These are phyloP conservation scores for Exophiala lecanii-corni DNA, from an alignment of 2,329 filamentous ascomycete genomes.

Conservation along the genomic window DNA sequence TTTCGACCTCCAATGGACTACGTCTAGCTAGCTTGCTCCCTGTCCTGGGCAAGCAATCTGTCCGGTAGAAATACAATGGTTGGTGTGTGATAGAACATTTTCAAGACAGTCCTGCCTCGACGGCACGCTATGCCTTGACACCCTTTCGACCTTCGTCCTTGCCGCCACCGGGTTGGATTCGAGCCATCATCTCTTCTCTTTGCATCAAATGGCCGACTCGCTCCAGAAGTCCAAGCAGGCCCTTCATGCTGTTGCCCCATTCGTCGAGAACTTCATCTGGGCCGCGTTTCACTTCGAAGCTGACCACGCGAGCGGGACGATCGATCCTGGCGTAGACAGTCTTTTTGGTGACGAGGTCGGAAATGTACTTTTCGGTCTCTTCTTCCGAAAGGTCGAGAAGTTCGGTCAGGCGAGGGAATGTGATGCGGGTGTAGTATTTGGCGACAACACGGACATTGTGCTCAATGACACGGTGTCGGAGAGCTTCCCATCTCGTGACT, in stretches of 20 bases:
- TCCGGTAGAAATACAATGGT: no score
- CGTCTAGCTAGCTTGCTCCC: no score
- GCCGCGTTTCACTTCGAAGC: slow-evolving; percentile 89
- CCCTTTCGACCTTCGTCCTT: slow-evolving; percentile 15
- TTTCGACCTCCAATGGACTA: no score
- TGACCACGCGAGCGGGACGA: slow-evolving; percentile 84
- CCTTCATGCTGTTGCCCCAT: slow-evolving; percentile 99
- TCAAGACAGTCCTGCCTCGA: background rate
- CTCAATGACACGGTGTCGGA: slow-evolving; percentile 97
- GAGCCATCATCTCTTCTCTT: slow-evolving; percentile 99
- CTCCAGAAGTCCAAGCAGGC: slow-evolving; percentile 75
- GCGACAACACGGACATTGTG: slow-evolving; percentile 97
- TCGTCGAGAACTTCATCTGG: slow-evolving; percentile 96
- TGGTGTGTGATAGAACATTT: no score
- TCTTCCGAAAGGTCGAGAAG: slow-evolving; percentile 88
- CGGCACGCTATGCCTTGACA: slow-evolving; percentile 6
- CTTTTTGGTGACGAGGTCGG: slow-evolving; percentile 92
- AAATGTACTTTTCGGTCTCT: slow-evolving; percentile 98
- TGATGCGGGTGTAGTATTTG: slow-evolving; percentile 97
- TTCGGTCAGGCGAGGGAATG: slow-evolving; percentile 83
- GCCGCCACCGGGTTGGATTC: slow-evolving; percentile 68
- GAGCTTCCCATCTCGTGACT: slow-evolving; percentile 81
- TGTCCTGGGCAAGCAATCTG: no score
- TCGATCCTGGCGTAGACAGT: slow-evolving; percentile 98
- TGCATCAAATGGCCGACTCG: slow-evolving; percentile 97